Evolutionary conservation across 2,329 filamentous ascomycete species (phyloP), one percentile per base, ranked within the genome.

Genomic region (Akanthomyces uredinophilus): DNA sequence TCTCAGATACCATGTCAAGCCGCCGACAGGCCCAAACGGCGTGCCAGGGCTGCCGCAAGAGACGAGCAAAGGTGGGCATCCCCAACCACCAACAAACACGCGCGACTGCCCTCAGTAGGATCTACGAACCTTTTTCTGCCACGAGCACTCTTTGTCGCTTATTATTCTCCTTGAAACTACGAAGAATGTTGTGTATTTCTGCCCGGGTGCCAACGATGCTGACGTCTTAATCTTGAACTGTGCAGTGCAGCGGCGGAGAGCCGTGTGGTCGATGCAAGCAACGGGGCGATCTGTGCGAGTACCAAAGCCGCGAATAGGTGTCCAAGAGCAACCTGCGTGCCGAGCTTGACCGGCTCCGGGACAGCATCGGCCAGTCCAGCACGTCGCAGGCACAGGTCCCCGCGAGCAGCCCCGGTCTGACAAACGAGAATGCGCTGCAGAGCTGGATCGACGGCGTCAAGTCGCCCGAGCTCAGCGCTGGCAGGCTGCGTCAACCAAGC

Each of bases 261-360:
- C 62, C 62, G 6, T 64, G 62, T 13, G 20, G 54, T 8, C 46
- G 59, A 29, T 64, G 62, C 49, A 18, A 18, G n/a, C 35, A 53
- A 43, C 46, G 49, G 6, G 27, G 29, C 16, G 55, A 59, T 6
- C 14, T 24, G 6, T 65, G 64, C 50, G 53, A 60, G 5, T 65
- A 63, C 63, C 29, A 52, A 27, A 41, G 50, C 27, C 49, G 20
- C 18, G 46, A 55, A 27, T 55, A 58, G 41, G 57, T 61, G n/a
- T 63, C 62, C 8, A 65, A 65, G n/a, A 53, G 64, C 39, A 68
- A 69, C 18, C 35, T 70, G 1, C 56, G 68, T 2, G 65, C 67
- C 2, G 67, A 70, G 22, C 69, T 70, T 20, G 67, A 64, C 56
- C 57, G 68, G 0, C 60, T 70, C 1, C 63, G 63, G 11, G 61